phyloP scores from a whole-genome alignment of 2,329 filamentous ascomycete species.

The Cordyceps pruinosa region DNA sequence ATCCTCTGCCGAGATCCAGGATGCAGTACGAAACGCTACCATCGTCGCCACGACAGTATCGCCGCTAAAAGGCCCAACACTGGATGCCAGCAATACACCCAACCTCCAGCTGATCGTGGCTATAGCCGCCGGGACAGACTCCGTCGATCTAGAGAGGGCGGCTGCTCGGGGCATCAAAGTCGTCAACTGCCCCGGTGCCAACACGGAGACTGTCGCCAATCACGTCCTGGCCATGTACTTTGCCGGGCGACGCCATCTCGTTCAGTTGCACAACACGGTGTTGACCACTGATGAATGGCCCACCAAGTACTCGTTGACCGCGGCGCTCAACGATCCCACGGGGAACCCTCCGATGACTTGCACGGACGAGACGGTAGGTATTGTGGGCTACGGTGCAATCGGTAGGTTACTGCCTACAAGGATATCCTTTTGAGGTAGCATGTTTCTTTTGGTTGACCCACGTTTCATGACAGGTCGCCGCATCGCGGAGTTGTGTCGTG shows the following conservation, averaged over 20 bases:
- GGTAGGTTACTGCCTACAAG: neutral
- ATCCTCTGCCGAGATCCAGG: neutral
- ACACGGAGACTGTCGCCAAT: constrained; percentile 68
- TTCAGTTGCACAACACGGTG: constrained; percentile 7
- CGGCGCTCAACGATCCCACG: constrained; percentile 14
- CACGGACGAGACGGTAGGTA: constrained; percentile 20
- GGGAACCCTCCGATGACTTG: constrained; percentile 22
- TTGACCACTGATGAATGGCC: constrained; percentile 13
- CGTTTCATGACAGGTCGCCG: constrained; percentile 15
- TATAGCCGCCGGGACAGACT: constrained; percentile 52
- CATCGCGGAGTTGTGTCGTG: constrained; percentile 17
- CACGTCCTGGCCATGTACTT: constrained; percentile 65
- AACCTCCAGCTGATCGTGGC: constrained; percentile 6
- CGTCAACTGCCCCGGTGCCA: constrained; percentile 65
- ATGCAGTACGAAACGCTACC: neutral
- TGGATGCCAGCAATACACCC: neutral
- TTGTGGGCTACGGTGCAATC: constrained; percentile 22
- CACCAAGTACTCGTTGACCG: constrained; percentile 15
- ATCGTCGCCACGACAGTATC: neutral
- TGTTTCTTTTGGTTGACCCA: neutral
- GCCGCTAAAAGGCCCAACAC: neutral
- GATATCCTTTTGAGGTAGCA: neutral
- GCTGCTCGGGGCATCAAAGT: constrained; percentile 65
- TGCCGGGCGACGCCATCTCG: constrained; percentile 29
- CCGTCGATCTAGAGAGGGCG: constrained; percentile 63